Base-by-base conservation (phyloP, 176 grass and related monocot species). In the Triticum monococcum region DNA sequence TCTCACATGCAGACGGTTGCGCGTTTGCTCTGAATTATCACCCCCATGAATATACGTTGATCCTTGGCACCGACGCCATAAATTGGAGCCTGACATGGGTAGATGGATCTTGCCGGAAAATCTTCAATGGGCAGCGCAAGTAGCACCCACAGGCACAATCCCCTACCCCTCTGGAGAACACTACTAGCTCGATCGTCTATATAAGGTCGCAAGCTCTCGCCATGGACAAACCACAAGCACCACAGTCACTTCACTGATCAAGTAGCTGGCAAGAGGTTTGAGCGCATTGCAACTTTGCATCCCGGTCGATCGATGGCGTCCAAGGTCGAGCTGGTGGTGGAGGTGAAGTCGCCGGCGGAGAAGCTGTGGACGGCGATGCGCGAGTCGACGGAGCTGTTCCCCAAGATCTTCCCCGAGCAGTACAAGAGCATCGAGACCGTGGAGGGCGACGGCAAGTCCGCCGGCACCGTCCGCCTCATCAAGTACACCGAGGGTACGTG, bases 351-450 rank as follows among this genome's bases (percentile, higher is more conserved):
- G 41, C 35, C 89, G 23, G 86, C 90, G 4, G 93, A 92, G 35
- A 98, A 91, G 84, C 72, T 98, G 50, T 98, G 96, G 96, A 81
- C 63, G 56, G 93, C 86, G 78, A 75, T 98, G 62, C 87, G 86
- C 1, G 82, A 87, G 5, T 98, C 93, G 22, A 88, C 90, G 20
- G 56, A 89, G 68, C 87, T 96, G 72, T 98, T 98, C 92, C 96
- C 96, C 86, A 96, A 88, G 90, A 86, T 98, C 86, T 98, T 98
- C 90, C 96, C 96, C 13, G 69, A 92, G 59, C 86, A 88, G 85
- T 98, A 96, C 93, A 73, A 92, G 90, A 94, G 92, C 96, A 98
- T 98, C 82, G 86, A 96, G 76, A 89, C 77, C 67, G 75, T 94
- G 20, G 93, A 98, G 71, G 93, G 96, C 52, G 96, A 98, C 78